Evolutionary conservation across 176 grass and related monocot genomes (phyloP), one percentile per base, ranked within the genome.

Genomic region (Eleusine indica): DNA sequence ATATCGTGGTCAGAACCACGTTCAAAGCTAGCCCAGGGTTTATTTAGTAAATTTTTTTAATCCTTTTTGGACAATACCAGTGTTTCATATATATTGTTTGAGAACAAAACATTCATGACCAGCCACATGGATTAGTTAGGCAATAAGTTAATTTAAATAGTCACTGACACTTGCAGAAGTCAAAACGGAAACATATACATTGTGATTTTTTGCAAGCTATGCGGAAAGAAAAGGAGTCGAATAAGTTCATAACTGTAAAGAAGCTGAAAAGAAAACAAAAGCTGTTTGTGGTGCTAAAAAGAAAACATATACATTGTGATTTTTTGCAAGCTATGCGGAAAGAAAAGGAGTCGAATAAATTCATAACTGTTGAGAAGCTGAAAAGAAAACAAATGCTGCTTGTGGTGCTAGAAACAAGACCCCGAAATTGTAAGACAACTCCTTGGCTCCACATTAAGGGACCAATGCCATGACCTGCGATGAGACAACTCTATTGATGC

Each of bases 401-500:
- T 32, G 12, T 5, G 44, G 44, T 47, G 44, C 44, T 11, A 8
- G 11, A 47, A 66, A 29, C 29, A 10, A 62, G 7, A 66, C 28
- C 63, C 28, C 63, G 12, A 16, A 2, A 66, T 32, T 65, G 62
- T n/a, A 17, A 66, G 13, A 1, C 30, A 39, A 56, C 9, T n/a
- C 13, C 12, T 56, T 56, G 63, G 11, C 78, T 41, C 65, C 11
- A 53, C 46, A 40, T 25, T 22, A 66, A 80, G 46, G 28, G 51
- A 47, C 29, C 77, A 68, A 19, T 6, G 66, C 11, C 77, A 64
- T 79, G 62, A 80, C 44, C 49, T 67, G 29, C 32, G 29, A 35
- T 35, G 32, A 52, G 52, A 37, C 17, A 67, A 8, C 77, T 68
- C 44, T 16, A 80, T 40, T 80, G 64, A 68, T 14, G 64, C 64